Conservation (phyloP, 257 asterid species). For the Salvia hispanica region DNA sequence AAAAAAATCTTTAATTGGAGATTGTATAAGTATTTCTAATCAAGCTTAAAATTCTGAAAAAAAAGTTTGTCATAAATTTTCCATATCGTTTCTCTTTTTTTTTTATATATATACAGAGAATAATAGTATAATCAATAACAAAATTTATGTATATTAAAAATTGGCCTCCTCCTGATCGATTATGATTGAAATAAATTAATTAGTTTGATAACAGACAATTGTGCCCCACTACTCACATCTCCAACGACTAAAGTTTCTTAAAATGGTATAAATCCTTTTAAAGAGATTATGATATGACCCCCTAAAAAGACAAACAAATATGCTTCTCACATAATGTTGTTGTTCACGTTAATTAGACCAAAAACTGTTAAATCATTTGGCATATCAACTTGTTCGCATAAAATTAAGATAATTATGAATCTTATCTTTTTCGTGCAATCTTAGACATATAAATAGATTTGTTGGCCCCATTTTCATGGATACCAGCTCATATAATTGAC, state of each 20-base stretch:
- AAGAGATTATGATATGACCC: neutral
- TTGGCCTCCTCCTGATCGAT: too few relatives aligned
- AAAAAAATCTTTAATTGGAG: too few relatives aligned
- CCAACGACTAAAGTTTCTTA: neutral
- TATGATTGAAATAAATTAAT: too few relatives aligned
- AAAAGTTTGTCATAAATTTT: too few relatives aligned
- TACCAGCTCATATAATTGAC: conserved; percentile 17
- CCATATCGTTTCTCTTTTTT: too few relatives aligned
- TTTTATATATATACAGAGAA: too few relatives aligned
- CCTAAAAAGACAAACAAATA: neutral
- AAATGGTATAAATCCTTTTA: conserved; percentile 1
- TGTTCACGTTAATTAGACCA: neutral
- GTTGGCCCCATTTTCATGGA: conserved; percentile 13
- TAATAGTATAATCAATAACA: too few relatives aligned
- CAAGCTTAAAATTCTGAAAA: too few relatives aligned
- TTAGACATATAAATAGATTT: neutral
- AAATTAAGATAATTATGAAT: conserved; percentile 3
- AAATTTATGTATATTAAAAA: too few relatives aligned
- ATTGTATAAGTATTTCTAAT: too few relatives aligned
- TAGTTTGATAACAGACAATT: neutral
- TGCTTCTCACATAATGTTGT: neutral
- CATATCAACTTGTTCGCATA: neutral
- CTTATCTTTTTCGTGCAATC: neutral
- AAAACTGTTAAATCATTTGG: neutral
- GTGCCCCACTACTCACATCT: conserved; percentile 4